Percentiles rank a stretch among this genome's conserved stretches.
Conservation (phyloP, 1,284 basidiomycete species). For the Ganoderma boninense region DNA sequence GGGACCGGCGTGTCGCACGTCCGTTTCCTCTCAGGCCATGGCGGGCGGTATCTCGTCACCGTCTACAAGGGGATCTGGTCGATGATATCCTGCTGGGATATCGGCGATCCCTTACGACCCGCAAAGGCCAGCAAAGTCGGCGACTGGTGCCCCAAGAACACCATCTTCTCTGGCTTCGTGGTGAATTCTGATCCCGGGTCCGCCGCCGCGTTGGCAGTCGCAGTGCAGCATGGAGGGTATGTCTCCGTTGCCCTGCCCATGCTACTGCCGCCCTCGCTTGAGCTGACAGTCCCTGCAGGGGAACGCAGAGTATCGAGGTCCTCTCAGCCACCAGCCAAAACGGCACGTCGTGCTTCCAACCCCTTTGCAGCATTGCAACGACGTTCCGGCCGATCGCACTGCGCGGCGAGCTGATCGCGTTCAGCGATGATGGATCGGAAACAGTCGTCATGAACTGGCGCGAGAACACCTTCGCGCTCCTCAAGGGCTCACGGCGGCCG, state of each 20-base stretch:
- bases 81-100: constrained; percentile 59
- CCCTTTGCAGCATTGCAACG: constrained; percentile 44
- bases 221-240: constrained; percentile 42
- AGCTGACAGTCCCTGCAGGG: constrained; percentile 14
- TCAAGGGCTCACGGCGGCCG: constrained; percentile 48
- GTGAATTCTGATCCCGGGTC: constrained; percentile 56
- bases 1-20: constrained; percentile 58
- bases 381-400: constrained; percentile 54
- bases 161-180: constrained; percentile 56
- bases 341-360: constrained; percentile 11
- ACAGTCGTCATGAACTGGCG: constrained; percentile 64
- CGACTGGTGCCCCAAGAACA: constrained; percentile 62
- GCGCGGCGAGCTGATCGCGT: constrained; percentile 56
- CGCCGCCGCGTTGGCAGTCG: constrained; percentile 57
- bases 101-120: constrained; percentile 29
- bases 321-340: constrained; percentile 22
- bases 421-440: constrained; percentile 58
- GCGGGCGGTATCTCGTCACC: constrained; percentile 55
- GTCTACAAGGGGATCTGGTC: constrained; percentile 68
- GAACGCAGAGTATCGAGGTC: constrained; percentile 35
- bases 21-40: constrained; percentile 56
- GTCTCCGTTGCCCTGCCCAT: constrained; percentile 30
- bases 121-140: constrained; percentile 39
- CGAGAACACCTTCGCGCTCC: constrained; percentile 51
- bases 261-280: background rate